Evolutionary conservation across 2,329 filamentous ascomycete genomes (phyloP), one percentile per base, ranked within the genome.

Genomic region (Sclerotinia spermophila): DNA sequence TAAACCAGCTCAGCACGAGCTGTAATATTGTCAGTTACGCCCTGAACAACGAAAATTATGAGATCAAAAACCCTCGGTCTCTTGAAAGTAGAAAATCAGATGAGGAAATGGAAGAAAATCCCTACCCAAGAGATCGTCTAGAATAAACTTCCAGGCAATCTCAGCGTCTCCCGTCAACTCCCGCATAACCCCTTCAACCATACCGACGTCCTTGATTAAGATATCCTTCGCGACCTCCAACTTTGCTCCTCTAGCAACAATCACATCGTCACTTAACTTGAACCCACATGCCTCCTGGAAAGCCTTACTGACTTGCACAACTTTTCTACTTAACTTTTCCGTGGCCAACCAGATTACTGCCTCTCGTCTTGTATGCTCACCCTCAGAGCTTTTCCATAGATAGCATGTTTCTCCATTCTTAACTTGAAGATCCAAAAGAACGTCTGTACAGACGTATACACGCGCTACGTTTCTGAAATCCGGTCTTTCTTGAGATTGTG

Each of bases 221-320:
- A 95, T 83, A 40, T 84, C 82, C 5, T 85, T 82, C 8, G 89
- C 87, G 33, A 86, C 85, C 0, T 84, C 82, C 17, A 90, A 80
- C 2, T 81, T 75, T 2, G 81, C 81, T 11, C 84, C 84, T 15
- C 86, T 84, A 2, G 85, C 82, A 35, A 94, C 85, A 11, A 85
- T 84, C 62, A 96, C 83, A 66, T 88, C 86, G 64, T 94, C 91
- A 24, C 89, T 89, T 5, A 96, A 83, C 72, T 90, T 90, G 75
- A 97, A 86, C 1, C 87, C 88, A 74, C 91, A 91, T 10, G 88
- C 86, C 48, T 92, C 90, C 73, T 92, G 90, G 68, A 96, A 87
- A 8, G 88, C 84, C 73, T 92, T 90, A 33, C 92, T 90, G 82
- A 92, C 87, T 83, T 94, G 86, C 65, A 92, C 83, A 70, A 93